Conservation (phyloP, 2,329 filamentous ascomycete genomes). For the Pyricularia pennisetigena region DNA sequence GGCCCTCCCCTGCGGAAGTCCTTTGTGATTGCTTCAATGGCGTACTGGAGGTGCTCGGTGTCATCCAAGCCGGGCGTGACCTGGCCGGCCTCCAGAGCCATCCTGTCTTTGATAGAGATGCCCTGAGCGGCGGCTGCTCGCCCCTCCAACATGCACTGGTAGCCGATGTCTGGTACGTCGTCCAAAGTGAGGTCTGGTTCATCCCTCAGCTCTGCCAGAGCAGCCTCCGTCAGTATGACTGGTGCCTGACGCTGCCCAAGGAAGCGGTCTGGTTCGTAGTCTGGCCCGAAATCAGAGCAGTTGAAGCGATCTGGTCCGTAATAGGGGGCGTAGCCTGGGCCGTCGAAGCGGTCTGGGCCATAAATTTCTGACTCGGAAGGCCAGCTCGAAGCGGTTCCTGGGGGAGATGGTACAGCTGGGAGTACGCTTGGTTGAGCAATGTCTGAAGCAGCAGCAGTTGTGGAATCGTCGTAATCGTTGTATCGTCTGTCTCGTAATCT, state of each 20-base stretch:
- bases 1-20: slow-evolving; percentile 28
- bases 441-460: not conserved
- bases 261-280: not conserved
- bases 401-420: not conserved
- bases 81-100: slow-evolving; percentile 37
- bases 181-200: slow-evolving; percentile 11
- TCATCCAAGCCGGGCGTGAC: slow-evolving; percentile 75
- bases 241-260: slow-evolving; percentile 14
- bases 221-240: slow-evolving; percentile 15
- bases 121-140: slow-evolving; percentile 6
- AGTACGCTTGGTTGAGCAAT: not conserved
- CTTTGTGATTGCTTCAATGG: slow-evolving; percentile 76
- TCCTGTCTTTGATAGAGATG: slow-evolving; percentile 37
- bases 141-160: slow-evolving; percentile 6
- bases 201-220: slow-evolving; percentile 12
- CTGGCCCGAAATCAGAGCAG: too few relatives aligned
- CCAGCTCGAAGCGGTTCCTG: slow-evolving; percentile 8
- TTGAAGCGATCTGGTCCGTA: slow-evolving; percentile 33
- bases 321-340: slow-evolving; percentile 8
- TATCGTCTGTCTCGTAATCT: not conserved
- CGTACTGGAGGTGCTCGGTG: slow-evolving; percentile 80
- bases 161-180: slow-evolving; percentile 10
- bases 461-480: not conserved
- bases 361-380: slow-evolving; percentile 31
- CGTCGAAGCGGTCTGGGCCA: slow-evolving; percentile 29